A percentile compares a stretch with the other conserved stretches of the same genome.
Evolutionary conservation across 371 early-diverging fungal genomes (phyloP).

Genomic region (Vittaforma corneae): DNA sequence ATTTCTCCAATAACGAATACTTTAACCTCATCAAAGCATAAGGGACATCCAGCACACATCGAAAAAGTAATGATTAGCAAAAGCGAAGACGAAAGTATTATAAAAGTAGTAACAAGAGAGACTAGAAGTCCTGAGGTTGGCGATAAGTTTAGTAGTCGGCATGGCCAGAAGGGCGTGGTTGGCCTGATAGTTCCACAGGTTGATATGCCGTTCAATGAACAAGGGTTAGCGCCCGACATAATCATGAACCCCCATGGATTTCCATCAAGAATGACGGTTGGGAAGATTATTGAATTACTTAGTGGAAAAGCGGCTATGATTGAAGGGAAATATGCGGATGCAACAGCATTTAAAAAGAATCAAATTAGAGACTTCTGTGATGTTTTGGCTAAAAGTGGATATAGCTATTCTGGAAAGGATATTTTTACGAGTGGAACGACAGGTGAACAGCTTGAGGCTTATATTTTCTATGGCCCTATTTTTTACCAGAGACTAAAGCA

Average conservation of each 20-base stretch:
- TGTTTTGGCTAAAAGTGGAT: slow-evolving; percentile 81
- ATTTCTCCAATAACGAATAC: slow-evolving; percentile 64
- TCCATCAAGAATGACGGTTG: slow-evolving; percentile 99
- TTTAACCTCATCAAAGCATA: slow-evolving; percentile 64
- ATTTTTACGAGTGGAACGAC: slow-evolving; percentile 65
- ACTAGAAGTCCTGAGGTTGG: slow-evolving; percentile 93
- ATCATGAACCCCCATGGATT: slow-evolving; percentile 99
- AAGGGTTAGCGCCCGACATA: slow-evolving; percentile 86
- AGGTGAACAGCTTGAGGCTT: slow-evolving; percentile 79
- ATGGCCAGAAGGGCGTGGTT: slow-evolving; percentile 98
- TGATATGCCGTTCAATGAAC: slow-evolving; percentile 96
- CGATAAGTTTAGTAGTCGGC: slow-evolving; percentile 96
- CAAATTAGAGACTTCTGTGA: slow-evolving; percentile 85
- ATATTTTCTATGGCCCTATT: slow-evolving; percentile 92
- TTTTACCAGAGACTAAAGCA: slow-evolving; percentile 97
- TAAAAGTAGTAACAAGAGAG: slow-evolving; percentile 86
- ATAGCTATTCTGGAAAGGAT: slow-evolving; percentile 95
- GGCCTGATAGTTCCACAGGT: slow-evolving; percentile 87
- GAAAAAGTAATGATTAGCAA: slow-evolving; percentile 73
- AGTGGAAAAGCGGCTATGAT: slow-evolving; percentile 93
- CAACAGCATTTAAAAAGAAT: slow-evolving; percentile 71
- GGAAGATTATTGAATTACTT: slow-evolving; percentile 93
- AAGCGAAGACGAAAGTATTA: slow-evolving; percentile 75
- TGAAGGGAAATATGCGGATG: slow-evolving; percentile 82
- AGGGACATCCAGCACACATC: slow-evolving; percentile 53